Base-by-base conservation (phyloP, 768 basidiomycete genomes). In the Mycena haematopus region DNA sequence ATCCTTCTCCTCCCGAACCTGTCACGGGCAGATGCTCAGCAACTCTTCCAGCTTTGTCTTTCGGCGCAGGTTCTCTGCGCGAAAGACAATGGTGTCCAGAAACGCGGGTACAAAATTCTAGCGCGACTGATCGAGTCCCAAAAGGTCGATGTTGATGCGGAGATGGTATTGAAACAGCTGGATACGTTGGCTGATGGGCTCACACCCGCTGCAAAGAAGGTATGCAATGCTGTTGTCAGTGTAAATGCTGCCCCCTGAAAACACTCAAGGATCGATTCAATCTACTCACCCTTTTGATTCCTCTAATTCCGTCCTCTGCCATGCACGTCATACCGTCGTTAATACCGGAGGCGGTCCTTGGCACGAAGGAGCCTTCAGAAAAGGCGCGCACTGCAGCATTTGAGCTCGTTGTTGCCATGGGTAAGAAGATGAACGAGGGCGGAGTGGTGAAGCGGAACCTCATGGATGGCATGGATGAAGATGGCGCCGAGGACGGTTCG, bases 341-440 rank as follows among this genome's bases (percentile, higher is more conserved):
- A 24, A 90, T 99, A 49, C 94, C 96, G 3, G 97, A 99, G 77
- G 93, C 92, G 15, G 92, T 99, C 10, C 78, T 99, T 27, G 95
- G 93, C 1, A 98, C 96, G 14, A 99, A 99, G 74, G 96, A 99
- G 72, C 93, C 95, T 3, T 96, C 96, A 35, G 95, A 95, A 73
- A 95, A 93, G 70, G 89, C 95, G 0, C 84, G 97, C 51, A 83
- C 82, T 53, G 93, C 90, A 6, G 95, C 96, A 1, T 99, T 96
- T 72, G 93, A 96, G 14, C 76, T 97, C 47, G 82, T 99, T 52
- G 84, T 99, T 13, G 84, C 86, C 8, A 96, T 99, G 95, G 97
- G 93, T 2, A 81, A 81, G 69, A 97, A 95, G 78, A 97, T 99
- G 95, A 82, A 81, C 33, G 76, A 82, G 58, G 97, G 96, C 15